phyloP scores from a whole-genome alignment of 139 green algal species.

The Chlorella sorokiniana region DNA sequence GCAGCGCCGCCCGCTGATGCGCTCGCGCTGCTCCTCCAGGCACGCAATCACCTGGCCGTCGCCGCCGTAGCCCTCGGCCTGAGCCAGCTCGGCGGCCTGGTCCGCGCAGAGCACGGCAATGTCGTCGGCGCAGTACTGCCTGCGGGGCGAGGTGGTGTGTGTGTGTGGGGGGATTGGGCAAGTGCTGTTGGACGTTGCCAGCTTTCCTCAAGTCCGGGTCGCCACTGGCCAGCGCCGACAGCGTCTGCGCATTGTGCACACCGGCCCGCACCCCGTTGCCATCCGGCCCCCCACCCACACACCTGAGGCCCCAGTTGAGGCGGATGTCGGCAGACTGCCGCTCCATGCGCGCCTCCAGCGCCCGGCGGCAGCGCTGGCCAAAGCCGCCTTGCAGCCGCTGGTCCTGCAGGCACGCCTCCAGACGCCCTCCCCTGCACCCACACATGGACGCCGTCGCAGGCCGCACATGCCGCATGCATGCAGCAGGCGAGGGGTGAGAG shows the following conservation, averaged over 20 bases:
- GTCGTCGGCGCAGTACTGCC: slow-evolving; percentile 49
- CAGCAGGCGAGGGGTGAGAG: too few relatives aligned
- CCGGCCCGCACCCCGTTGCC: background rate
- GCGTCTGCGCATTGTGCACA: too few relatives aligned
- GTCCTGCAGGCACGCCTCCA: slow-evolving; percentile 84
- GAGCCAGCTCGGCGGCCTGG: slow-evolving; percentile 31
- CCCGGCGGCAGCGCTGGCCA: slow-evolving; percentile 59
- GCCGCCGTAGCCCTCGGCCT: slow-evolving; percentile 16
- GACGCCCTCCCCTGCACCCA: slow-evolving; percentile 51
- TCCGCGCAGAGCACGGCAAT: slow-evolving; percentile 61
- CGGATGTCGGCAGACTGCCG: slow-evolving; percentile 68
- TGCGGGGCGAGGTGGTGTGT: background rate
- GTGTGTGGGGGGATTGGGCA: background rate
- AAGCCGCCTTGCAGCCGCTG: slow-evolving; percentile 64
- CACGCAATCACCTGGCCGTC: slow-evolving; percentile 51
- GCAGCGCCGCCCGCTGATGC: slow-evolving; percentile 32
- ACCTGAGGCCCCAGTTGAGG: slow-evolving; percentile 69
- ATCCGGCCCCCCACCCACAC: background rate
- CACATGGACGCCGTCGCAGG: background rate
- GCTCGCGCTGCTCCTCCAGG: slow-evolving; percentile 35
- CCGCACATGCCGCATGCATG: background rate
- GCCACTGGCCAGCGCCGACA: too few relatives aligned
- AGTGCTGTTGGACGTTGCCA: background rate
- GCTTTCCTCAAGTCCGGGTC: too few relatives aligned
- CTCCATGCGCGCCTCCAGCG: slow-evolving; percentile 76